phyloP scores from a whole-genome alignment of 1,284 basidiomycete species.

The Clitocybe nebularis region DNA sequence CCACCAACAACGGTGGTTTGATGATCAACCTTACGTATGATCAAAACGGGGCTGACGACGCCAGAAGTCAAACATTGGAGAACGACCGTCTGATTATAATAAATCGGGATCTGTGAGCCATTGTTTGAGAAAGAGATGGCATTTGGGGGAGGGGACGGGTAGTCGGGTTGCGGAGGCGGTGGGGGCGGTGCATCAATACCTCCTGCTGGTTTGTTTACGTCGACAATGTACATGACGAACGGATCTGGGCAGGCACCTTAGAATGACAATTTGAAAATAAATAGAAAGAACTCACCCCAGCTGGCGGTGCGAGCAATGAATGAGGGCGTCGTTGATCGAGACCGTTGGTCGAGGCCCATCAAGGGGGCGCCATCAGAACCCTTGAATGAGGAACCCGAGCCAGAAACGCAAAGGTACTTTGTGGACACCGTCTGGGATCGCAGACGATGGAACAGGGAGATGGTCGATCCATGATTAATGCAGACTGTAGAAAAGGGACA shows the following conservation, averaged over 20 bases:
- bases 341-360: constrained; percentile 74
- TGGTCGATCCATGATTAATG: constrained; percentile 93
- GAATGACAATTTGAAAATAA: constrained; percentile 12
- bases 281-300: constrained; percentile 56
- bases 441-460: constrained; percentile 92
- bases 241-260: constrained; percentile 53
- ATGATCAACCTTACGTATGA: constrained; percentile 92
- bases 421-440: constrained; percentile 94
- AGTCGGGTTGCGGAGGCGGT: constrained; percentile 76
- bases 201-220: constrained; percentile 76
- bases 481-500: constrained; percentile 54
- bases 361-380: constrained; percentile 85
- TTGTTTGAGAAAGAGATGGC: constrained; percentile 80
- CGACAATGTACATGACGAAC: constrained; percentile 94
- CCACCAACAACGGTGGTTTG: constrained; percentile 89
- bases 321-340: constrained; percentile 70
- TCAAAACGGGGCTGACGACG: constrained; percentile 87
- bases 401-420: constrained; percentile 92
- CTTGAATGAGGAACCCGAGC: constrained; percentile 85
- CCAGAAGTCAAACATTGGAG: constrained; percentile 93
- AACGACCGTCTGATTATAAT: constrained; percentile 95
- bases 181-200: constrained; percentile 74
- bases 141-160: constrained; percentile 86
- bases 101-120: constrained; percentile 78
- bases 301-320: constrained; percentile 83